A percentile compares a stretch with the other conserved stretches of the same genome.
Conservation (phyloP, 2,329 filamentous ascomycete genomes). For the Phymatotrichopsis omnivora region DNA sequence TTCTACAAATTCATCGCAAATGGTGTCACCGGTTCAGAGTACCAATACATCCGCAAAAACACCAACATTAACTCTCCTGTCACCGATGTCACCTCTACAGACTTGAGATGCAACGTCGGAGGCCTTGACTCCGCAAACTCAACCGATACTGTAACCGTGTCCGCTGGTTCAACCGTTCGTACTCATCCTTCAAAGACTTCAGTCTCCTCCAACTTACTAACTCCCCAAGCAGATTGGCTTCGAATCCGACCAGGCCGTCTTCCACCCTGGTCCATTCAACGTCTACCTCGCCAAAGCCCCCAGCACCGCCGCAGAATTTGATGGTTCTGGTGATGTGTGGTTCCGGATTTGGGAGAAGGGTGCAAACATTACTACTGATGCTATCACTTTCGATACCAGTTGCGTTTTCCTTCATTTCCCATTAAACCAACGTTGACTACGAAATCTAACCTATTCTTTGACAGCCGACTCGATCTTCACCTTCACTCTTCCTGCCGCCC, state of each 20-base stretch:
- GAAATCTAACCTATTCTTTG: neutral
- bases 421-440: constrained; percentile 1
- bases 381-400: constrained; percentile 35
- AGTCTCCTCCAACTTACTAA: neutral
- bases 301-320: constrained; percentile 44
- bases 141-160: constrained; percentile 5
- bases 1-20: constrained; percentile 16
- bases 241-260: constrained; percentile 27
- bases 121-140: constrained; percentile 4
- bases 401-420: neutral
- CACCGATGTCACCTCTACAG: constrained; percentile 29
- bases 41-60: constrained; percentile 39
- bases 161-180: constrained; percentile 13
- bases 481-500: constrained; percentile 33
- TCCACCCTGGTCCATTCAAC: constrained; percentile 43
- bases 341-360: constrained; percentile 34
- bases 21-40: constrained; percentile 26
- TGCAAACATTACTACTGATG: constrained; percentile 32
- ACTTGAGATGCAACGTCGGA: constrained; percentile 20
- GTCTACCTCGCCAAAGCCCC: constrained; percentile 28
- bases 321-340: constrained; percentile 42
- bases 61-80: constrained; percentile 43
- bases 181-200: neutral
- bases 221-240: constrained; percentile 14
- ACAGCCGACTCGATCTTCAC: constrained; percentile 42